A percentile compares a stretch with the other conserved stretches of the same genome.
phyloP scores from a whole-genome alignment of 768 basidiomycete genomes.

The Dioszegia hungarica region DNA sequence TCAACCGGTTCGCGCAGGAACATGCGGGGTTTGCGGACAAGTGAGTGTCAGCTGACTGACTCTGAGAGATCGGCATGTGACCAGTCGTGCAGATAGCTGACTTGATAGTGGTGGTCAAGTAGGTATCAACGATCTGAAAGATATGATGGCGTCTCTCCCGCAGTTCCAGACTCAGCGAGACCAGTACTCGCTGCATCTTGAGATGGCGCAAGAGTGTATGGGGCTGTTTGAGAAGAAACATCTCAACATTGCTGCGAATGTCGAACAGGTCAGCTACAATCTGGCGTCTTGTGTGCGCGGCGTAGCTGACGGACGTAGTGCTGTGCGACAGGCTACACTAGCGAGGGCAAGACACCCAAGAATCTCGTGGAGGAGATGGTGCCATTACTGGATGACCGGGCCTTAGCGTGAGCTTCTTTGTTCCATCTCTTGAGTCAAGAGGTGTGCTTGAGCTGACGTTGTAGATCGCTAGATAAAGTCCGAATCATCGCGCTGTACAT shows the following conservation, averaged over 20 bases:
- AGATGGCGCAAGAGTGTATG: constrained; percentile 99
- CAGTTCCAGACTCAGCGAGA: constrained; percentile 94
- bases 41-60: constrained; percentile 50
- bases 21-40: constrained; percentile 81
- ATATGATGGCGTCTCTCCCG: constrained; percentile 91
- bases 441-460: constrained; percentile 56
- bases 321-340: constrained; percentile 85
- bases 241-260: constrained; percentile 71
- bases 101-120: constrained; percentile 67
- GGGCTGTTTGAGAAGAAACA: constrained; percentile 81
- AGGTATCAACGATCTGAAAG: constrained; percentile 95
- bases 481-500: constrained; percentile 94
- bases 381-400: constrained; percentile 79
- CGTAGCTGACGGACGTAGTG: constrained; percentile 56
- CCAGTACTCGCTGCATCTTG: constrained; percentile 92
- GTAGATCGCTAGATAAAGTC: constrained; percentile 65
- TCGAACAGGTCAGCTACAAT: constrained; percentile 68
- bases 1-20: constrained; percentile 88
- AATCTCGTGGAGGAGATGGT: constrained; percentile 97
- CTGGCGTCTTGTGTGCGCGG: not conserved
- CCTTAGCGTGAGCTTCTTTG: constrained; percentile 63
- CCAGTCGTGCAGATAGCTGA: too few relatives aligned
- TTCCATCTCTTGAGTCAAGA: not conserved
- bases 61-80: too few relatives aligned
- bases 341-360: constrained; percentile 92